Evolutionary conservation across 2,329 filamentous ascomycete species (phyloP).

Genomic region (Aspergillus sp.): DNA sequence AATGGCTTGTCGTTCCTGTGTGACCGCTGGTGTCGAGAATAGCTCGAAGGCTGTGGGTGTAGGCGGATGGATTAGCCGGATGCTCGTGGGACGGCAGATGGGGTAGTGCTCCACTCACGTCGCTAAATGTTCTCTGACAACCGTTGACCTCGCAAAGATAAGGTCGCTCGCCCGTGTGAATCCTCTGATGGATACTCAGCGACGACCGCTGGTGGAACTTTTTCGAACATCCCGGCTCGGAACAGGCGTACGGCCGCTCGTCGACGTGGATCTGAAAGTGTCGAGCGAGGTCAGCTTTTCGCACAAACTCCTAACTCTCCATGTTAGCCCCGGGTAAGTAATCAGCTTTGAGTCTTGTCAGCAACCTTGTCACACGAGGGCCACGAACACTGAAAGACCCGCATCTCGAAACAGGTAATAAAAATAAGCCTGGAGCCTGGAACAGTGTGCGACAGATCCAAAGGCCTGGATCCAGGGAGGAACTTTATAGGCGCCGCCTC

Average conservation of each 20-base stretch:
- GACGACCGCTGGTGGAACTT: slow-evolving; percentile 3
- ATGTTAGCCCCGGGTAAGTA: neutral
- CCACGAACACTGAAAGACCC: neutral
- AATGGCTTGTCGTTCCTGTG: neutral
- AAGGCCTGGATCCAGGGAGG: no score
- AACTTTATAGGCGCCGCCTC: no score
- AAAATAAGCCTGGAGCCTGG: neutral
- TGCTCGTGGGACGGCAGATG: no score
- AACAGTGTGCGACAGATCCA: no score
- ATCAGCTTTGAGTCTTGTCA: neutral
- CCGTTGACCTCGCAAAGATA: neutral
- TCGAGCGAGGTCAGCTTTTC: neutral
- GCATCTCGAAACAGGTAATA: neutral
- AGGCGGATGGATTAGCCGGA: no score
- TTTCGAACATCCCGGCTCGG: neutral
- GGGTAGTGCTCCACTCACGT: neutral
- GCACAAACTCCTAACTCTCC: neutral
- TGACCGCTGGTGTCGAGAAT: neutral
- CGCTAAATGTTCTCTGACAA: neutral
- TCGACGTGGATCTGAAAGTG: slow-evolving; percentile 4
- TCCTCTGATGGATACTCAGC: slow-evolving; percentile 1
- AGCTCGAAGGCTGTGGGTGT: neutral
- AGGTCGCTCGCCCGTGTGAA: neutral
- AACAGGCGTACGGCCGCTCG: neutral
- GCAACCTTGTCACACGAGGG: neutral